These are phyloP conservation scores for Talaromyces sp. DNA, from an alignment of 2,329 filamentous ascomycete genomes.

Conservation along the genomic window DNA sequence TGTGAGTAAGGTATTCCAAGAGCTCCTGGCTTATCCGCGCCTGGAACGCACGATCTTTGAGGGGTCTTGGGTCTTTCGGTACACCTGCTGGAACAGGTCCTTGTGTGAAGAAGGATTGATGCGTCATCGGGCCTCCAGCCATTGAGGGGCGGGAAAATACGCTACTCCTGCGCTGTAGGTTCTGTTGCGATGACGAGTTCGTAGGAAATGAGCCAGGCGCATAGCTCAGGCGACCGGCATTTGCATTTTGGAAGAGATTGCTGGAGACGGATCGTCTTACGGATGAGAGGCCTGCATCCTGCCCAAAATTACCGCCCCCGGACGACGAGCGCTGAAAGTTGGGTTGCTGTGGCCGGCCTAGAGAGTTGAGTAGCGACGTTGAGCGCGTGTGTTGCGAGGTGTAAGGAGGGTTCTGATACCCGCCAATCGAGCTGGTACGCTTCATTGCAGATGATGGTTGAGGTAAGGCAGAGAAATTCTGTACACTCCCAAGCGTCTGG, in stretches of 20 bases:
- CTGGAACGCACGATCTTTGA: conserved; percentile 77
- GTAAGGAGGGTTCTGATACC: conserved; percentile 59
- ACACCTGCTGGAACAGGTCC: conserved; percentile 76
- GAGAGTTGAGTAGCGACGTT: conserved; percentile 81
- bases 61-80: conserved; percentile 77
- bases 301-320: conserved; percentile 64
- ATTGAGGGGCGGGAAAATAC: conserved; percentile 72
- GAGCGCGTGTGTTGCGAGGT: conserved; percentile 73
- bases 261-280: conserved; percentile 76
- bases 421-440: conserved; percentile 74
- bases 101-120: conserved; percentile 94
- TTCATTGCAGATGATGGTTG: conserved; percentile 93
- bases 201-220: conserved; percentile 55
- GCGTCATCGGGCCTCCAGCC: conserved; percentile 57
- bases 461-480: conserved; percentile 77
- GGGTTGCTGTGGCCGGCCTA: conserved; percentile 77
- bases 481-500: conserved; percentile 77
- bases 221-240: conserved; percentile 67
- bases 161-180: conserved; percentile 68
- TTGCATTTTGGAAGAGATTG: conserved; percentile 54
- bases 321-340: conserved; percentile 77
- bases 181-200: conserved; percentile 49
- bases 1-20: conserved; percentile 82
- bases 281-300: conserved; percentile 75
- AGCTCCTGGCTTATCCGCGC: conserved; percentile 81